Conservation (phyloP, 2,329 filamentous ascomycete species). For the Bimuria novae-zelandiae region DNA sequence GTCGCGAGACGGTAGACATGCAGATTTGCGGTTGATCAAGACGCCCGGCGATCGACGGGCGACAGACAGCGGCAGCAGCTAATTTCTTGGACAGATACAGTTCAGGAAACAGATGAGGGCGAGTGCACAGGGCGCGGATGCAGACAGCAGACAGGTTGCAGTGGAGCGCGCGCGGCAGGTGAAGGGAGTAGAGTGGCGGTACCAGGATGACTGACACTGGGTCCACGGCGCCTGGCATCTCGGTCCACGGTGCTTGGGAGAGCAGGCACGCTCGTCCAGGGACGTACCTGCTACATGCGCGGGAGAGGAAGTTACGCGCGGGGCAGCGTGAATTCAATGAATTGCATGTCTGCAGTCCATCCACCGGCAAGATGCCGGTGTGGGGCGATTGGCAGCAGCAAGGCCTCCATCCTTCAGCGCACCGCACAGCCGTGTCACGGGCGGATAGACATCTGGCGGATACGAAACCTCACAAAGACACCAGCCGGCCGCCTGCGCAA, state of each 20-base stretch:
- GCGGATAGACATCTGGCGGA: slow-evolving; percentile 16
- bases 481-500: slow-evolving; percentile 25
- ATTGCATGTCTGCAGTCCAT: too few relatives aligned
- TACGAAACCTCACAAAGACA: slow-evolving; percentile 17
- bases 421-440: background rate
- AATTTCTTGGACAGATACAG: too few relatives aligned
- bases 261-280: too few relatives aligned
- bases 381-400: background rate
- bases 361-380: too few relatives aligned
- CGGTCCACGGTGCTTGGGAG: too few relatives aligned
- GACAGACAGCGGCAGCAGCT: slow-evolving; percentile 1
- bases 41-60: background rate
- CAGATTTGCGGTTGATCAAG: background rate
- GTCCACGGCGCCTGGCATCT: too few relatives aligned
- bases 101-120: background rate
- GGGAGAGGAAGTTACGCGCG: background rate
- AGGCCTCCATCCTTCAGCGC: background rate
- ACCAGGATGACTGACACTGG: too few relatives aligned
- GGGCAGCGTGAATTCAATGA: background rate
- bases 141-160: slow-evolving; percentile 4
- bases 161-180: background rate
- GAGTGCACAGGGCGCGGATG: slow-evolving; percentile 2
- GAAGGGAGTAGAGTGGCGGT: slow-evolving; percentile 9
- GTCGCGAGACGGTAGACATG: too few relatives aligned
- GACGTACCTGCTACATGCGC: background rate